These are phyloP conservation scores for Elymus sibiricus DNA, from an alignment of 176 grass and related monocot species.

Conservation along the genomic window DNA sequence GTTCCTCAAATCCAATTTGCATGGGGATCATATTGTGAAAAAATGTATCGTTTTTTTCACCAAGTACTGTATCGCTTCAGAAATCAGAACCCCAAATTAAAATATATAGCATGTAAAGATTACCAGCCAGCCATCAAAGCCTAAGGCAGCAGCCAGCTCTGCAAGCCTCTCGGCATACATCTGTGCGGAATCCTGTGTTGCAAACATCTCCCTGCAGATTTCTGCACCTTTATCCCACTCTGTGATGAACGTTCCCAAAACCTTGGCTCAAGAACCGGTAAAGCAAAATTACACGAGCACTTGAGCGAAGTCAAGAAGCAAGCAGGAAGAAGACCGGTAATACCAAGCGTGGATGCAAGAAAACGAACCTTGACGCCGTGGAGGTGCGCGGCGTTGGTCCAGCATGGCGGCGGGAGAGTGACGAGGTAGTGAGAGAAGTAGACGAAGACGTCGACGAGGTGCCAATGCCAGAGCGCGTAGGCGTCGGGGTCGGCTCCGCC, in stretches of 20 bases:
- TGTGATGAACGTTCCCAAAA: slow-evolving; percentile 72
- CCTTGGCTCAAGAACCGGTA: slow-evolving; percentile 33
- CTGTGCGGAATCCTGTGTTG: slow-evolving; percentile 57
- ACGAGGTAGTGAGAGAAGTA: slow-evolving; percentile 97
- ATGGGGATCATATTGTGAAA: background rate
- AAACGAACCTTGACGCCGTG: slow-evolving; percentile 76
- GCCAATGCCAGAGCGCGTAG: slow-evolving; percentile 94
- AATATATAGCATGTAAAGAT: slow-evolving; percentile 4
- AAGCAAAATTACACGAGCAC: background rate
- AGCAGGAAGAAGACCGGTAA: background rate
- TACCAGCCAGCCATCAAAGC: slow-evolving; percentile 98
- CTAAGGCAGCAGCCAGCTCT: slow-evolving; percentile 58
- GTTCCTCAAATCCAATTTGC: background rate
- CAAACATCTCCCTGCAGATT: slow-evolving; percentile 66
- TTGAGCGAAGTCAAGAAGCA: background rate
- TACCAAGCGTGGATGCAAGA: background rate
- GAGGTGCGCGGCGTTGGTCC: slow-evolving; percentile 87
- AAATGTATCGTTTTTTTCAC: background rate
- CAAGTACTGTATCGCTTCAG: background rate
- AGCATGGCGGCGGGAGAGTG: slow-evolving; percentile 84
- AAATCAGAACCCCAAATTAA: background rate
- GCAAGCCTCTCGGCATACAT: slow-evolving; percentile 80
- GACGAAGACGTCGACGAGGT: slow-evolving; percentile 90
- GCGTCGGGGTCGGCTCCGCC: slow-evolving; percentile 57
- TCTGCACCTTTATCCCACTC: slow-evolving; percentile 73